Base-by-base conservation (phyloP, 73 alveolate species). In the Halteria grandinella region DNA sequence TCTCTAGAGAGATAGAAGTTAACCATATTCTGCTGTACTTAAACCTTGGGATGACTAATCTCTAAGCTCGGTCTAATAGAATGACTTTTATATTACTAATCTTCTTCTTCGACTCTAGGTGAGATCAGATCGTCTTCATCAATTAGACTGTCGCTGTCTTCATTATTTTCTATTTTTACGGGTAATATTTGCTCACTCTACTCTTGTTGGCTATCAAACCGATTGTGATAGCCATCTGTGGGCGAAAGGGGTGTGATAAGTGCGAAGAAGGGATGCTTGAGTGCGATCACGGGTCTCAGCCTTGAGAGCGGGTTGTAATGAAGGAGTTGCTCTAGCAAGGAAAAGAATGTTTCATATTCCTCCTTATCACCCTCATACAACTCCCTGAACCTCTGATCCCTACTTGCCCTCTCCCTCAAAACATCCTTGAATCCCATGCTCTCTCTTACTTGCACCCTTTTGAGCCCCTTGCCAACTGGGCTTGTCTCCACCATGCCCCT, bases 231-330 rank as follows among this genome's bases (percentile, higher is more conserved):
- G 23, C 59, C 21, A 12, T 48, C 59, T 7, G 21, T 8, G 21
- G 28, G n/a, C 8, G 10, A 8, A 48, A 14, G 34, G 11, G n/a
- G 23, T 17, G 21, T 17, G 14, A 10, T 32, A 33, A 57, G 55
- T 12, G 36, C 31, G 36, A 57, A 57, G 18, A 57, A 57, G 14
- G 75, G 75, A 57, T 57, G 75, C 55, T 57, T 57, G 7, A 57
- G 53, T 10, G 55, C 58, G 4, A 33, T 32, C 18, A 57, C 5
- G 5, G 75, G 75, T 32, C 53, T 32, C 7, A 57, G 5, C 36
- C 75, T 57, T 34, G 29, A 7, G 5, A 12, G 36, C 6, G 75
- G 75, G 20, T 57, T 18, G 7, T 12, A 34, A 4, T 28, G 55
- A 3, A 57, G 75, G 55, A 57, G n/a, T 21, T 27, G 21, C 5